Evolutionary conservation across 2,329 filamentous ascomycete genomes (phyloP), one percentile per base, ranked within the genome.

Genomic region (Aspergillus candidus): DNA sequence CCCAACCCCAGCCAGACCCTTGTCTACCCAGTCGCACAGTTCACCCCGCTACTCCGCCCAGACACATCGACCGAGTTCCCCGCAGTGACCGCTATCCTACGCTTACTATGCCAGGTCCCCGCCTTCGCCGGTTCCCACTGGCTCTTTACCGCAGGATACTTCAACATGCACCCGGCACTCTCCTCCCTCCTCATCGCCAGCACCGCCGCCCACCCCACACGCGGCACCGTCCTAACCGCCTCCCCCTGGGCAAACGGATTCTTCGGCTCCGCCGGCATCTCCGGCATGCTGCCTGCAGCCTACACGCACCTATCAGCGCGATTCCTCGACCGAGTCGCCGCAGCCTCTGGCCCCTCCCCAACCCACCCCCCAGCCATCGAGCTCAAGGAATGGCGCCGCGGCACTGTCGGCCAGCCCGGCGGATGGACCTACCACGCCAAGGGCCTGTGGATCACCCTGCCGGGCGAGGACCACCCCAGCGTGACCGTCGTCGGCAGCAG

Each of bases 351-450:
- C 4, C 73, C 73, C 10, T 70, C 75, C 8, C 22, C 22, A 6
- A 27, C 22, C 22, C 6, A 27, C 6, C 22, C 22, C 4, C 22
- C 22, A 1, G 74, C 76, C 8, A 84, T 96, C 22, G 69, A 78
- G 3, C 73, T 98, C 4, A 86, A 88, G 50, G 93, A 98, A 68
- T 98, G 93, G 93, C 79, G 84, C 6, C 76, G 77, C 36, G 93
- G 93, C 7, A 86, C 82, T 0, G 86, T 94, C 2, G 86, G 86
- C 13, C 78, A 88, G 56, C 82, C 86, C 0, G 87, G 75, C 1
- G 91, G 88, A 1, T 98, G 94, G 93, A 96, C 91, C 0, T 98
- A 98, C 66, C 93, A 98, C 59, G 93, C 93, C 38, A 98, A 98
- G 68, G 93, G 93, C 0, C 74, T 97, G 2, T 97, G 91, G 91